A percentile compares a stretch with the other conserved stretches of the same genome.
phyloP scores from a whole-genome alignment of 352 stramenopile genomes.

The Phytopythium delawarense region DNA sequence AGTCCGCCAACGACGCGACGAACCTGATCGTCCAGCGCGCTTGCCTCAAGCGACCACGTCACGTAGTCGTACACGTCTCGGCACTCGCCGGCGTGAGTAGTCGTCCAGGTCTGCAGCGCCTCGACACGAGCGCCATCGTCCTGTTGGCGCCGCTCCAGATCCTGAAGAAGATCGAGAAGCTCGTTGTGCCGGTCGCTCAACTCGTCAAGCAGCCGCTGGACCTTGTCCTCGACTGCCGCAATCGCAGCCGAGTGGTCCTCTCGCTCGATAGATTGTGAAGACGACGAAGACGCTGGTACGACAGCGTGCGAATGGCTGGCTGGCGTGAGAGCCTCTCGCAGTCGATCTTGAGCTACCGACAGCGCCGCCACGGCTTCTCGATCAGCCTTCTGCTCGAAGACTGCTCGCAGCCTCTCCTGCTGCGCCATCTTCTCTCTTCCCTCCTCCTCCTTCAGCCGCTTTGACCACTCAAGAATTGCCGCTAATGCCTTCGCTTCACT shows the following conservation, averaged over 20 bases:
- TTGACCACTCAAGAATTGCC: conserved; percentile 12
- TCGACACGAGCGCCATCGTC: conserved; percentile 9
- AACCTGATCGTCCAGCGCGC: conserved; percentile 22
- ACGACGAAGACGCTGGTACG: neutral
- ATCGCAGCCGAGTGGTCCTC: neutral
- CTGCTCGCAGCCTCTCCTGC: neutral
- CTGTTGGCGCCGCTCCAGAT: conserved; percentile 1
- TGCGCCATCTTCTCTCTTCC: neutral
- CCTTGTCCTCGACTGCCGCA: neutral
- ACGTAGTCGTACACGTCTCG: conserved; percentile 51
- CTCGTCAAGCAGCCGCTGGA: neutral
- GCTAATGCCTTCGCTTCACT: conserved; percentile 22
- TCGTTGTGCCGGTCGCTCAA: neutral
- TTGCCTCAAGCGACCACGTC: conserved; percentile 33
- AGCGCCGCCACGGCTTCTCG: neutral
- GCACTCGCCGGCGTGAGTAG: conserved; percentile 43
- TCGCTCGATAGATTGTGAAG: neutral
- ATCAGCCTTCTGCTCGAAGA: neutral
- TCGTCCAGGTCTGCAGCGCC: conserved; percentile 34
- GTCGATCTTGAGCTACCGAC: neutral
- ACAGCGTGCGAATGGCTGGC: neutral
- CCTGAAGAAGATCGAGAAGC: neutral
- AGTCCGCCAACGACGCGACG: conserved; percentile 18
- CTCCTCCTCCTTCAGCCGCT: conserved; percentile 5
- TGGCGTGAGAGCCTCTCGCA: neutral